A percentile compares a stretch with the other conserved stretches of the same genome.
phyloP scores from a whole-genome alignment of 805 yeast species.

The Wickerhamiella hasegawae region DNA sequence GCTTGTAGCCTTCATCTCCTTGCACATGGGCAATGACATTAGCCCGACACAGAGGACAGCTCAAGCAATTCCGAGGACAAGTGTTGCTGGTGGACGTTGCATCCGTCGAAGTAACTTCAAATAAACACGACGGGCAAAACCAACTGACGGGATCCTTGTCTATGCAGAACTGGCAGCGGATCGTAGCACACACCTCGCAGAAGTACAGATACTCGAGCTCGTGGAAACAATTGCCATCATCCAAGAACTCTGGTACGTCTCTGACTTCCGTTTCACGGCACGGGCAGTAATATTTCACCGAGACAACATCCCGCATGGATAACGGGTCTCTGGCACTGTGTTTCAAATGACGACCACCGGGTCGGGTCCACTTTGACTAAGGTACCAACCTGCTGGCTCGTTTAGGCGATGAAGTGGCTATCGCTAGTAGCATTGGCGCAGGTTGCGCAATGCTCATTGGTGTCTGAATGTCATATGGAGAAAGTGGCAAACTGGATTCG shows the following conservation, averaged over 20 bases:
- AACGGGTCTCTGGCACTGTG: no score
- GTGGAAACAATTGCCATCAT: slow-evolving; percentile 13
- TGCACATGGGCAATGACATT: slow-evolving; percentile 6
- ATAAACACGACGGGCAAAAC: slow-evolving; percentile 24
- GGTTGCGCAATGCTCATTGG: no score
- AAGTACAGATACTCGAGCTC: slow-evolving; percentile 20
- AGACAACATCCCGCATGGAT: no score
- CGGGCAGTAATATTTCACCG: slow-evolving; percentile 6
- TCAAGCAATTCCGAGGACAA: slow-evolving; percentile 23
- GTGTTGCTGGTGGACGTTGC: slow-evolving; percentile 15
- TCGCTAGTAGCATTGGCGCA: no score
- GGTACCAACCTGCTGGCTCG: no score
- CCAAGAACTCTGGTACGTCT: slow-evolving; percentile 13
- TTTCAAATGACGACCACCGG: no score
- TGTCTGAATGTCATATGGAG: no score
- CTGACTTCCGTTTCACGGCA: slow-evolving; percentile 5
- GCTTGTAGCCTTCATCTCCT: slow-evolving; percentile 5
- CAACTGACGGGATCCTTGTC: slow-evolving; percentile 20
- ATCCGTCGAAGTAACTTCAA: slow-evolving; percentile 17
- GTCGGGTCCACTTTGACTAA: no score
- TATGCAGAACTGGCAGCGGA: slow-evolving; percentile 24
- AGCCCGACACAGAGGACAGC: slow-evolving; percentile 21
- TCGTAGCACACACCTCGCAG: slow-evolving; percentile 22
- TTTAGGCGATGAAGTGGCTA: no score
- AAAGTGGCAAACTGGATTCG: no score